phyloP scores from a whole-genome alignment of 2,329 filamentous ascomycete species.

The Ophiostoma himal-ulmi region DNA sequence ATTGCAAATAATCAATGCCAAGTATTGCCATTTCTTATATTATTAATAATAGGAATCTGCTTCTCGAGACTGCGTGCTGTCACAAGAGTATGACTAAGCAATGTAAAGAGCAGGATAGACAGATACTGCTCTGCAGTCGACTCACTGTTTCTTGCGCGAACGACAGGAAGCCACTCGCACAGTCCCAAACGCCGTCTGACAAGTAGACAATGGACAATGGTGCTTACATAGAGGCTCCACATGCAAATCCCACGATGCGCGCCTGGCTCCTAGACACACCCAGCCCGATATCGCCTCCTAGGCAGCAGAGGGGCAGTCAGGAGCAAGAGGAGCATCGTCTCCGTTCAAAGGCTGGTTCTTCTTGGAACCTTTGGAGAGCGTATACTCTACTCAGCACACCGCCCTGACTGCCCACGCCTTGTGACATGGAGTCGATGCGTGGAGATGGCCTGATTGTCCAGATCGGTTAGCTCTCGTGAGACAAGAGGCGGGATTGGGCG shows the following conservation, averaged over 20 bases:
- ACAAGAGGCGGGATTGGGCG: neutral
- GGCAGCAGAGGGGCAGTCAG: constrained; percentile 3
- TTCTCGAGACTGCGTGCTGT: neutral
- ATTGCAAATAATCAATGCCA: neutral
- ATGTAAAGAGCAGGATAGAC: too few species aligned
- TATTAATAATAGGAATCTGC: too few species aligned
- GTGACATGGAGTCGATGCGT: neutral
- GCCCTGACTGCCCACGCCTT: neutral
- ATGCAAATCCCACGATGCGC: neutral
- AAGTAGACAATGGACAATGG: neutral
- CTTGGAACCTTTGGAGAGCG: neutral
- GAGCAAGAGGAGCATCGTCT: neutral
- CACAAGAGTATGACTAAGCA: neutral
- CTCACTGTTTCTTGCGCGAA: neutral
- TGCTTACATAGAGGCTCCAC: neutral
- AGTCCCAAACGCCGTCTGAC: neutral
- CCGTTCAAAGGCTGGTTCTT: neutral
- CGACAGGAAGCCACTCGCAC: too few species aligned
- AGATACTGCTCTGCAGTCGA: too few species aligned
- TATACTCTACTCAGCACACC: neutral
- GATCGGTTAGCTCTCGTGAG: constrained; percentile 3
- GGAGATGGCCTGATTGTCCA: neutral
- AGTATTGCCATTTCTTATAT: neutral
- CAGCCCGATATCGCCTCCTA: neutral
- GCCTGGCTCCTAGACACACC: neutral